Conservation (phyloP, 768 basidiomycete species). For the Tricholoma saponaceum region DNA sequence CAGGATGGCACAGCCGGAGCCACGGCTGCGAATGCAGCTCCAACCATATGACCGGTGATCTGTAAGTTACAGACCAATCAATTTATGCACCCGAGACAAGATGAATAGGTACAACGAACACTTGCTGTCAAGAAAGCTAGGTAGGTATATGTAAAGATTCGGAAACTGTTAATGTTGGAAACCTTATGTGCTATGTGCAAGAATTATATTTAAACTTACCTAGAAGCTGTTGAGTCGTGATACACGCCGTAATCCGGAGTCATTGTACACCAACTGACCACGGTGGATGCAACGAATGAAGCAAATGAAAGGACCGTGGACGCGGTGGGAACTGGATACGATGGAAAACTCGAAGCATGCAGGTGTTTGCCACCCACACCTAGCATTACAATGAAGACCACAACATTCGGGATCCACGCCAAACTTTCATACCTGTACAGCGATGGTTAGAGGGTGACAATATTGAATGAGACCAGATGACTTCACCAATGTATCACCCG, state of each 20-base stretch:
- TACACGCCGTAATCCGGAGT: slow-evolving; percentile 44
- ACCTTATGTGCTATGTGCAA: background rate
- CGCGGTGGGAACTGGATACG: slow-evolving; percentile 23
- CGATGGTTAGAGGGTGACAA: background rate
- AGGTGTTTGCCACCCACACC: slow-evolving; percentile 65
- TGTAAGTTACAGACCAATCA: slow-evolving; percentile 20
- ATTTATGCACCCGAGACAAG: background rate
- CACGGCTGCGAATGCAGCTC: slow-evolving; percentile 62
- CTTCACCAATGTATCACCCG: slow-evolving; percentile 55
- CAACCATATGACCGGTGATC: slow-evolving; percentile 51
- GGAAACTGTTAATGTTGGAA: slow-evolving; percentile 30
- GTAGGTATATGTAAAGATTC: slow-evolving; percentile 63
- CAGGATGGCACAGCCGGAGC: slow-evolving; percentile 53
- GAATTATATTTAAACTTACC: slow-evolving; percentile 12
- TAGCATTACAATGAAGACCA: slow-evolving; percentile 60
- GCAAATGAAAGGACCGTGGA: slow-evolving; percentile 30
- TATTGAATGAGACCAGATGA: background rate
- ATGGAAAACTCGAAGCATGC: slow-evolving; percentile 6
- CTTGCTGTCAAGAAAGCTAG: slow-evolving; percentile 58
- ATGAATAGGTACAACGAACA: slow-evolving; percentile 31
- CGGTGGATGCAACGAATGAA: slow-evolving; percentile 31
- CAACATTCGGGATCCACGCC: slow-evolving; percentile 63
- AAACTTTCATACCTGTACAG: slow-evolving; percentile 45
- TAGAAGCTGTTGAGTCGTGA: slow-evolving; percentile 29
- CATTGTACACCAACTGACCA: slow-evolving; percentile 40